Evolutionary conservation across 179 eudicot species (phyloP), one percentile per base, ranked within the genome.

Genomic region (Sideroxylon spinosum): DNA sequence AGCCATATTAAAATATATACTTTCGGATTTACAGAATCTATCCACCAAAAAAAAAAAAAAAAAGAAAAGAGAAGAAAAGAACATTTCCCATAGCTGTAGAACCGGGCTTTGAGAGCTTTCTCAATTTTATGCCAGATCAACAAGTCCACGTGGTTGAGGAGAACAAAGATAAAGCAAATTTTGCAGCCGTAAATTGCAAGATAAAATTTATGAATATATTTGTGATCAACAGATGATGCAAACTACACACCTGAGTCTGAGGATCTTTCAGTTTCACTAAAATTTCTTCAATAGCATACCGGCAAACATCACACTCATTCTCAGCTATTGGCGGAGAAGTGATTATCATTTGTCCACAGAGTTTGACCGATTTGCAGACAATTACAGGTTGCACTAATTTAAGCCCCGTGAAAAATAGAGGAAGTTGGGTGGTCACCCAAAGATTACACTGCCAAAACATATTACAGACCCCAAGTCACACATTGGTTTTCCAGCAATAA

Each of bases 371-470:
- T 81, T 81, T 74, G 77, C 98, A 95, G 57, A 95, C 87, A 6
- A 77, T 85, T 78, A 66, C 85, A 72, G 98, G 95, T 64, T 90
- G 61, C 44, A 93, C 78, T 14, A 84, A 69, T 57, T 89, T 88
- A 75, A 91, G 59, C 83, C 90, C 89, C 53, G 71, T 53, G 88
- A 93, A 95, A 80, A 95, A 86, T 26, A 89, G 79, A 67, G 91
- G 88, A 78, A 90, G 90, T 63, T 93, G 91, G 75, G 86, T 83
- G 82, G 91, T 94, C 88, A 95, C 97, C 92, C 90, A 71, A 26
- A 76, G 64, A 59, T 79, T 76, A 79, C 98, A 95, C 98, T 93
- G 95, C 77, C 82, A 79, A 64, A 52, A 73, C 28, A 78, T 1
- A 37, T 70, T 12, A 22, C 26, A 50, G 20, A 28, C 80, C 11